Percentiles rank a stretch among this genome's conserved stretches.
These are phyloP conservation scores for Penicillium bovifimosum DNA, from an alignment of 495 filamentous ascomycete genomes.

Conservation along the genomic window DNA sequence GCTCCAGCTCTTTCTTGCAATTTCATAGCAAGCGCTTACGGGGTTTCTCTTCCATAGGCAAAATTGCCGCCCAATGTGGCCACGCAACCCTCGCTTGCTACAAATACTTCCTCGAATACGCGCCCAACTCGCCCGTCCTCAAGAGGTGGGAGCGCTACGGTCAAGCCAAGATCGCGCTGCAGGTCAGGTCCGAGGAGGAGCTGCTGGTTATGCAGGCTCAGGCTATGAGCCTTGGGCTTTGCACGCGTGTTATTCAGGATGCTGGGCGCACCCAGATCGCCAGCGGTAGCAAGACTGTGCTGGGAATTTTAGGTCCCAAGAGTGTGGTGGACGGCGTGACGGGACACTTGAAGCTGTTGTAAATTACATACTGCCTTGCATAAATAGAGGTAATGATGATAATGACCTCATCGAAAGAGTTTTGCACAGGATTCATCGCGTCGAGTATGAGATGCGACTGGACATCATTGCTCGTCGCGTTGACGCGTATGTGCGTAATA, in stretches of 20 bases:
- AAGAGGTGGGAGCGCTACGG: constrained; percentile 76
- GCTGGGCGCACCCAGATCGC: constrained; percentile 97
- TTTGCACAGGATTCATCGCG: neutral
- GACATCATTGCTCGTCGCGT: no score
- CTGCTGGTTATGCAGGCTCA: constrained; percentile 67
- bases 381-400: constrained; percentile 18
- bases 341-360: constrained; percentile 82
- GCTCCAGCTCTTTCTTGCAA: neutral
- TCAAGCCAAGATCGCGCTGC: constrained; percentile 88
- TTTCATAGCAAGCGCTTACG: constrained; percentile 2
- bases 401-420: constrained; percentile 22
- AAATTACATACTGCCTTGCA: constrained; percentile 14
- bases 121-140: constrained; percentile 59
- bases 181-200: constrained; percentile 77
- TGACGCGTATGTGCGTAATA: neutral
- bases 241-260: constrained; percentile 83
- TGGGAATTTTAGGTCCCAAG: constrained; percentile 86
- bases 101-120: constrained; percentile 63
- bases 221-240: constrained; percentile 78
- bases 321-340: constrained; percentile 82
- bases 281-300: constrained; percentile 82
- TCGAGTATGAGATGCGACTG: neutral
- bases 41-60: constrained; percentile 51
- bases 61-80: constrained; percentile 94
- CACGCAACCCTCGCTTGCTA: constrained; percentile 97